Evolutionary conservation across 345 rosid genomes (phyloP).

Genomic region (Ceriops decandra): DNA sequence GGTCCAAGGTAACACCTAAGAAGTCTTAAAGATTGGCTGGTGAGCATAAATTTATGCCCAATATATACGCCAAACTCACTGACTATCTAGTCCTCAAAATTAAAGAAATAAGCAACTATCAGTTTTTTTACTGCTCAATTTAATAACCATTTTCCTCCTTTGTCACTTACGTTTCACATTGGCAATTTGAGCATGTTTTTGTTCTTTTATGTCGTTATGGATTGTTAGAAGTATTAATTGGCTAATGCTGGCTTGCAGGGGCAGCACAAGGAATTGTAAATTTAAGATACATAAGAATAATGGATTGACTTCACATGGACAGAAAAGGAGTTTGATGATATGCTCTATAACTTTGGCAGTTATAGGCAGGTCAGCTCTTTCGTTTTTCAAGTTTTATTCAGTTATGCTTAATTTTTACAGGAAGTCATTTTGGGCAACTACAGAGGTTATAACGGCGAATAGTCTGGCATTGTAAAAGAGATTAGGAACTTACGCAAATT

Average conservation of each 20-base stretch:
- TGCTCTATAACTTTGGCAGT: slow-evolving; percentile 69
- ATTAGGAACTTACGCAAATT: not conserved
- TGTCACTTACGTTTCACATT: not conserved
- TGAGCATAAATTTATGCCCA: no score
- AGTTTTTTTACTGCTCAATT: not conserved
- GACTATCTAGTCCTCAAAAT: not conserved
- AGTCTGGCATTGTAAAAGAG: no score
- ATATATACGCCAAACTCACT: not conserved
- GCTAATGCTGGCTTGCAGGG: slow-evolving; percentile 36
- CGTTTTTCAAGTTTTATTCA: not conserved
- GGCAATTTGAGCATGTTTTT: not conserved
- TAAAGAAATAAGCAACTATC: not conserved
- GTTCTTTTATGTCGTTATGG: not conserved
- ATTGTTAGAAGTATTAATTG: slow-evolving; percentile 3
- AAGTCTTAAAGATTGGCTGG: no score
- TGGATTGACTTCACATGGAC: slow-evolving; percentile 80
- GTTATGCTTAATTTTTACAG: not conserved
- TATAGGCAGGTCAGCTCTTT: slow-evolving; percentile 56
- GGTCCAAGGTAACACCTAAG: no score
- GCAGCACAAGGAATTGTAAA: slow-evolving; percentile 56
- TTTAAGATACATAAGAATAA: slow-evolving; percentile 43
- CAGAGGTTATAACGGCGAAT: no score
- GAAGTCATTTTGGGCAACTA: no score
- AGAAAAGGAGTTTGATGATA: slow-evolving; percentile 56
- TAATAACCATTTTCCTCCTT: not conserved